Percentiles rank a stretch among this genome's conserved stretches.
These are phyloP conservation scores for Umbelopsis ramanniana DNA, from an alignment of 192 early-diverging fungal species.

Conservation along the genomic window DNA sequence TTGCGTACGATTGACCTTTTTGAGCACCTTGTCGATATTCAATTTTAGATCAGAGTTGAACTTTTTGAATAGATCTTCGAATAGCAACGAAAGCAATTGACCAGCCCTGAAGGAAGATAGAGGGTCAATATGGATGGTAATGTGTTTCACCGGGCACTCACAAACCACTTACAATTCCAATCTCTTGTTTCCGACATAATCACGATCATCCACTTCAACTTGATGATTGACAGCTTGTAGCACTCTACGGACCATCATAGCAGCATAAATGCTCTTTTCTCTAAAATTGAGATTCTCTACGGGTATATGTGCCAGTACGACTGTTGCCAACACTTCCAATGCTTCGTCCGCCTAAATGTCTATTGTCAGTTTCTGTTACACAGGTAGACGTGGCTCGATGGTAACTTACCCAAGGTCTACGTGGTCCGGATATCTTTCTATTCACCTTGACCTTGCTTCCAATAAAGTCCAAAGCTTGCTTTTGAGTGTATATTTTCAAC, in stretches of 20 bases:
- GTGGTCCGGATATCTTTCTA: slow-evolving; percentile 54
- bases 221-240: slow-evolving; percentile 83
- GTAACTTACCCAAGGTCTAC: slow-evolving; percentile 53
- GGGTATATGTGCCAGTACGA: slow-evolving; percentile 90
- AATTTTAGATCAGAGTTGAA: slow-evolving; percentile 88
- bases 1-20: slow-evolving; percentile 83
- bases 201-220: slow-evolving; percentile 91
- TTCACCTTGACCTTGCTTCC: slow-evolving; percentile 77
- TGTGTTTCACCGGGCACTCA: not conserved
- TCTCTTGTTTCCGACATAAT: slow-evolving; percentile 98
- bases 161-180: slow-evolving; percentile 78
- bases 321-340: slow-evolving; percentile 81
- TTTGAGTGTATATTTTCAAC: slow-evolving; percentile 84
- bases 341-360: slow-evolving; percentile 75
- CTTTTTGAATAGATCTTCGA: slow-evolving; percentile 97
- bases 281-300: slow-evolving; percentile 87
- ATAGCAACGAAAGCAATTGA: slow-evolving; percentile 89
- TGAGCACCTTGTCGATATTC: slow-evolving; percentile 89
- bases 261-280: slow-evolving; percentile 91
- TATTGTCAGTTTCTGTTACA: no score
- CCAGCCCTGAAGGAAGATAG: slow-evolving; percentile 69
- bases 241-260: slow-evolving; percentile 92
- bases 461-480: slow-evolving; percentile 90
- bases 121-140: not conserved
- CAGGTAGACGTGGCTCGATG: not conserved